Conservation (phyloP, 163 green algal genomes). For the Trebouxia gelatinosa region DNA sequence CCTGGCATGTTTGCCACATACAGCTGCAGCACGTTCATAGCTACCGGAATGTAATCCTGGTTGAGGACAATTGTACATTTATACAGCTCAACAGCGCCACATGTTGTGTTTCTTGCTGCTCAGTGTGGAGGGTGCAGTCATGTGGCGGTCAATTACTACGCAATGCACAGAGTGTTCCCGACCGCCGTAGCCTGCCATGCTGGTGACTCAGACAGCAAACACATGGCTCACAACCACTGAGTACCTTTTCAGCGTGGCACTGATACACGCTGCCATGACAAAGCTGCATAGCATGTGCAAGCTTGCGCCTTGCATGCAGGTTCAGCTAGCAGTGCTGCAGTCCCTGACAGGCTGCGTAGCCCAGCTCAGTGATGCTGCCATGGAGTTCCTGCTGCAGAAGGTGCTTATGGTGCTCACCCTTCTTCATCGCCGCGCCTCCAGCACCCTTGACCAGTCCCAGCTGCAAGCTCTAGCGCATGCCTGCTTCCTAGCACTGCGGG, state of each 20-base stretch:
- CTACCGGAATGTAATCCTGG: no score
- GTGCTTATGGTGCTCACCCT: conserved; percentile 30
- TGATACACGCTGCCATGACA: background rate
- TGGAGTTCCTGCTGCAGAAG: conserved; percentile 42
- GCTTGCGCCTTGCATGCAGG: conserved; percentile 1
- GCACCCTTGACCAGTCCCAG: conserved; percentile 9
- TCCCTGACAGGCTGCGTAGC: background rate
- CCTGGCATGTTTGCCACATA: background rate
- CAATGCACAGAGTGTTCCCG: background rate
- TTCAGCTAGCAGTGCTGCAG: conserved; percentile 24
- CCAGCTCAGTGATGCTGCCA: background rate
- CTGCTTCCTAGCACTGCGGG: conserved; percentile 23
- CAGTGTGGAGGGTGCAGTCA: background rate
- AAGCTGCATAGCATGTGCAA: background rate
- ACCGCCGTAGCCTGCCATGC: background rate
- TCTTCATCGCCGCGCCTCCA: background rate
- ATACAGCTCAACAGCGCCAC: no score
- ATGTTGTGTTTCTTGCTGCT: no score
- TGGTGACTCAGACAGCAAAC: background rate
- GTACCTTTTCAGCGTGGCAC: background rate
- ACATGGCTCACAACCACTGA: background rate
- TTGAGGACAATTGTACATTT: no score
- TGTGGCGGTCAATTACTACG: background rate
- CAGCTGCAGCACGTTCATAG: background rate
- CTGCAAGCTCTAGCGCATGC: conserved; percentile 6